Base-by-base conservation (phyloP, 768 basidiomycete species). In the Leccinum obscurum region DNA sequence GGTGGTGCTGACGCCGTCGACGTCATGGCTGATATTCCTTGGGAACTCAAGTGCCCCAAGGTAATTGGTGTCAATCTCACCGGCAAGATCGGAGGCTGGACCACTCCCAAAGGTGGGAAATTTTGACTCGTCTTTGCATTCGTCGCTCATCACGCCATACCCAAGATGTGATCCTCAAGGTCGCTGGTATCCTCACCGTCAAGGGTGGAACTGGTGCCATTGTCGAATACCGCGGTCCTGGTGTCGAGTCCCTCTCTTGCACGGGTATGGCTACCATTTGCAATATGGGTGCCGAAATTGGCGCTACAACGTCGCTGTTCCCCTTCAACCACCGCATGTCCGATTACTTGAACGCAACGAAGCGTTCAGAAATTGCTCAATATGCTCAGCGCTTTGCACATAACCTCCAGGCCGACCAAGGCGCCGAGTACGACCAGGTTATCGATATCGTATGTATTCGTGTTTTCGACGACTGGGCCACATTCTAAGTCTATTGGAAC, bases 211-310 rank as follows among this genome's bases (percentile, higher is more conserved):
- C 96, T 68, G 96, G 96, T 66, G 95, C 96, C 58, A 98, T 99
- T 69, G 93, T 99, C 66, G 96, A 99, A 75, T 99, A 99, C 81
- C 88, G 81, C 67, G 96, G 96, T 64, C 77, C 94, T 70, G 96
- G 96, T 83, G 90, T 98, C 63, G 90, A 96, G 72, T 93, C 93
- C 35, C 85, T 99, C 62, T 97, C 95, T 52, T 93, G 91, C 85
- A 99, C 96, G 52, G 96, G 96, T 77, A 97, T 98, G 95, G 96
- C 93, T 55, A 98, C 96, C 22, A 96, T 99, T 70, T 98, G 96
- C 77, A 99, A 98, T 86, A 99, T 98, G 96, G 96, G 96, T 83
- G 96, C 96, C 67, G 96, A 99, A 78, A 98, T 98, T 70, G 96
- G 96, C 74, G 97, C 97, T 39, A 99, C 97, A 10, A 98, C 97